Conservation (phyloP, 1,139 yeast species). For the Taphrina wiesneri region DNA sequence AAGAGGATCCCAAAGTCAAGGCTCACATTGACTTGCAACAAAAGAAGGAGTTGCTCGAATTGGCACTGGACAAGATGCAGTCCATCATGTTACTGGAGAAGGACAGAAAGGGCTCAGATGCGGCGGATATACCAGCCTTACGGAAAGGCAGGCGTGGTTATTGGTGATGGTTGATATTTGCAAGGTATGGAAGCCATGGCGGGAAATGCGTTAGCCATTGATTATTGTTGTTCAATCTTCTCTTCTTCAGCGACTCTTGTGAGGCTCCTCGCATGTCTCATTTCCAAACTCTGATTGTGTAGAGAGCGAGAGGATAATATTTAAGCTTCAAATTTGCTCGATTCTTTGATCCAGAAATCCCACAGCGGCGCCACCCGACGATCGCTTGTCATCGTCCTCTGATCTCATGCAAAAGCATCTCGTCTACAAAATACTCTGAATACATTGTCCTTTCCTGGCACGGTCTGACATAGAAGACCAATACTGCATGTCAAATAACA, state of each 20-base stretch:
- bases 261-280: not conserved
- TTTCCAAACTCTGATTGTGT: not conserved
- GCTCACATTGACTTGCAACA: slow-evolving; percentile 91
- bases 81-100: slow-evolving; percentile 73
- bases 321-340: too few species aligned
- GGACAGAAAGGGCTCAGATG: slow-evolving; percentile 18
- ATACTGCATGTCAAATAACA: too few species aligned
- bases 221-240: too few species aligned
- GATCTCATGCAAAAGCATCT: not conserved
- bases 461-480: too few species aligned
- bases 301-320: too few species aligned
- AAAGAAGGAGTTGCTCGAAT: slow-evolving; percentile 80
- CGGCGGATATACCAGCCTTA: not conserved
- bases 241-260: too few species aligned
- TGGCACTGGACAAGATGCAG: slow-evolving; percentile 83
- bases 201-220: not conserved
- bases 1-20: slow-evolving; percentile 88
- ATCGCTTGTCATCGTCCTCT: not conserved
- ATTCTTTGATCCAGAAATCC: too few species aligned
- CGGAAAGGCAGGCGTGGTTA: not conserved
- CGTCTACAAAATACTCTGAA: not conserved
- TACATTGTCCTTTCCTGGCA: not conserved
- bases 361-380: not conserved
- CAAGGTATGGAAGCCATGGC: not conserved
- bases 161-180: not conserved